Evolutionary conservation across 2,329 filamentous ascomycete species (phyloP).

Genomic region (Dryadomyces quercus-mongolicae): DNA sequence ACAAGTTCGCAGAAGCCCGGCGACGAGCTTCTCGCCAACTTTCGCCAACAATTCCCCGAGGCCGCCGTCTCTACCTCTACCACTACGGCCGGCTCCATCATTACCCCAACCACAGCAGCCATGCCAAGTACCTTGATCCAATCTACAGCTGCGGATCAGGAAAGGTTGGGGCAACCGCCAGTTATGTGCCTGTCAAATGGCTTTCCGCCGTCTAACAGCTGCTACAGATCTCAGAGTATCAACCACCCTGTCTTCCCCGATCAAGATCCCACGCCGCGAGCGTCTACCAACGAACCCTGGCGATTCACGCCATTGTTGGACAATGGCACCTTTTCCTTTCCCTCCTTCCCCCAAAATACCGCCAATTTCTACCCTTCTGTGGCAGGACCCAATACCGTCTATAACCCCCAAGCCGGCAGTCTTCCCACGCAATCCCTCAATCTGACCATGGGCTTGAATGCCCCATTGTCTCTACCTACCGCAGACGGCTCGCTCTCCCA

Average conservation of each 20-base stretch:
- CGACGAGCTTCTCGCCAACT: slow-evolving; percentile 72
- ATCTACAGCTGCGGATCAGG: slow-evolving; percentile 14
- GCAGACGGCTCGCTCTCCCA: slow-evolving; percentile 53
- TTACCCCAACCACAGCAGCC: slow-evolving; percentile 19
- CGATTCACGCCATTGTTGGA: slow-evolving; percentile 83
- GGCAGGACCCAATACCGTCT: slow-evolving; percentile 68
- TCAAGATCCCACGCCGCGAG: slow-evolving; percentile 71
- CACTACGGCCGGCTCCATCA: slow-evolving; percentile 24
- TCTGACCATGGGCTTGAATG: slow-evolving; percentile 64
- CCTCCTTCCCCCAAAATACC: slow-evolving; percentile 65
- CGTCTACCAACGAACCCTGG: slow-evolving; percentile 63
- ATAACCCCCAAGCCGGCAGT: slow-evolving; percentile 74
- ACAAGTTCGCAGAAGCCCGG: slow-evolving; percentile 75
- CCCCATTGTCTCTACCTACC: slow-evolving; percentile 67
- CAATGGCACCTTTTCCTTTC: slow-evolving; percentile 70
- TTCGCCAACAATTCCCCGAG: slow-evolving; percentile 73
- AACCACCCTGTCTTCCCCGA: slow-evolving; percentile 43
- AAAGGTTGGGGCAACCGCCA: slow-evolving; percentile 16
- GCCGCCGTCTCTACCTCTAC: slow-evolving; percentile 36
- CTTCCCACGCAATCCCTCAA: slow-evolving; percentile 71
- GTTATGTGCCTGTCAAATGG: neutral
- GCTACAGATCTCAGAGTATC: slow-evolving; percentile 31
- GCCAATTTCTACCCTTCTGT: slow-evolving; percentile 83
- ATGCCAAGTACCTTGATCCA: slow-evolving; percentile 9
- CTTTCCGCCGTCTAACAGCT: slow-evolving; percentile 7